Base-by-base conservation (phyloP, 2,329 filamentous ascomycete species). In the Ophidiomyces ophidiicola region DNA sequence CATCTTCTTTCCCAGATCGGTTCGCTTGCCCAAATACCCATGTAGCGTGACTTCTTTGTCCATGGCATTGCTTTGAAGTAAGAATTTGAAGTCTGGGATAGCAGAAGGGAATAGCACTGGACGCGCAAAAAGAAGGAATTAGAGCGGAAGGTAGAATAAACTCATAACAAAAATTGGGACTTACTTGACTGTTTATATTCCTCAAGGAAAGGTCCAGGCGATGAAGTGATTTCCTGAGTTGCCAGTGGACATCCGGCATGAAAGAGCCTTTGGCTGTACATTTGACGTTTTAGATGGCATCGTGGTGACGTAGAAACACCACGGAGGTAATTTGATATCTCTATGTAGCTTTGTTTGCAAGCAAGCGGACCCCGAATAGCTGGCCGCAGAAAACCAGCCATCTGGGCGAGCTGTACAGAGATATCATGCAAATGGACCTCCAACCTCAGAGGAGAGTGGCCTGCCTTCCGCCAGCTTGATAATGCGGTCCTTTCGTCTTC, bases 1-100 rank as follows among this genome's bases (percentile, higher is more conserved):
- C 14, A 92, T 64, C 26, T 72, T 75, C 39, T 77, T 77, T 19
- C 76, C 76, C 15, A 86, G 66, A 50, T 82, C 75, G 45, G 75
- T 71, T 20, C 76, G 70, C 44, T 74, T 75, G 18, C 76, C 75
- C 0, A 94, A 59, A 50, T 87, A 90, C 14, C 87, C 87, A 56
- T 78, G 70, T 1, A 82, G 57, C 0, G 67, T 66, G 21, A 81
- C 67, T 14, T 61, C 52, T 5, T 64, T 50, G 4, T 56, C 60
- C 3, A 53, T 44, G 11, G 50, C 44, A 6, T 52, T 55, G 31
- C 55, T 40, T 4, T 52, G 45, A 23, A 60, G 44, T 25, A 64
- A 55, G 0, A 52, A 51, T 42, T 53, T 47, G 37, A 64, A 60
- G 32, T 58, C 61, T 59, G 55, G 56, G 14, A 59, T 67, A 17